Percentiles rank a stretch among this genome's conserved stretches.
These are phyloP conservation scores for Epichloe hybrida DNA, from an alignment of 2,329 filamentous ascomycete genomes.

Conservation along the genomic window DNA sequence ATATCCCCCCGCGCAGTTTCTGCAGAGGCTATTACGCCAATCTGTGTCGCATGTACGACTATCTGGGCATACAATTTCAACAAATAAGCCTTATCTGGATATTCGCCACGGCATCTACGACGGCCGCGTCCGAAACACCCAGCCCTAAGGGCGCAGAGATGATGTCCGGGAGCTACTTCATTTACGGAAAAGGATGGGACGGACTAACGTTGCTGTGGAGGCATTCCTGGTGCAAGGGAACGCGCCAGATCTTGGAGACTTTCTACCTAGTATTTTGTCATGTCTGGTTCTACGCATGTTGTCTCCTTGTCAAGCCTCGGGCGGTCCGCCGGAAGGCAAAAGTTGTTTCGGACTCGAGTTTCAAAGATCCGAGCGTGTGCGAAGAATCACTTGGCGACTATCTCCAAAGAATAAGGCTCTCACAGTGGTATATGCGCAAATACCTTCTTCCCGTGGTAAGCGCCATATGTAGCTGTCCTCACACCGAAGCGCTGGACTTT, in stretches of 20 bases:
- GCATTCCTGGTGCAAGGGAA: conserved; percentile 18
- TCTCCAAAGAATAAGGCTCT: conserved; percentile 33
- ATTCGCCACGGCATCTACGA: conserved; percentile 25
- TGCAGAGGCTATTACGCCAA: conserved; percentile 38
- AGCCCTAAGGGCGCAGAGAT: conserved; percentile 6
- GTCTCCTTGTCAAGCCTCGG: conserved; percentile 30
- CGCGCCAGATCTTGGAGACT: conserved; percentile 29
- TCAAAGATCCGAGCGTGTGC: background rate
- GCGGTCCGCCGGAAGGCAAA: background rate
- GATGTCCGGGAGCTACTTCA: conserved; percentile 28
- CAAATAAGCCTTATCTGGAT: conserved; percentile 39
- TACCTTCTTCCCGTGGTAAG: conserved; percentile 43
- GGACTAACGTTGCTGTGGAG: conserved; percentile 29
- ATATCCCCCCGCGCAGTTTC: conserved; percentile 25
- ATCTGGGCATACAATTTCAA: conserved; percentile 36
- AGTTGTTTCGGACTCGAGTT: background rate
- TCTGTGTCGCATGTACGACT: conserved; percentile 40
- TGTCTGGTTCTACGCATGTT: conserved; percentile 38
- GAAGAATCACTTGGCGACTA: conserved; percentile 19
- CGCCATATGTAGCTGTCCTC: conserved; percentile 40
- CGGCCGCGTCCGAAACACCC: background rate
- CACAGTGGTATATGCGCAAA: conserved; percentile 29
- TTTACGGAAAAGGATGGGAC: conserved; percentile 42
- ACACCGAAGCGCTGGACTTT: conserved; percentile 33
- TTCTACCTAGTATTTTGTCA: conserved; percentile 33